phyloP scores from a whole-genome alignment of 495 filamentous ascomycete genomes.

The Trypethelium eluteriae region DNA sequence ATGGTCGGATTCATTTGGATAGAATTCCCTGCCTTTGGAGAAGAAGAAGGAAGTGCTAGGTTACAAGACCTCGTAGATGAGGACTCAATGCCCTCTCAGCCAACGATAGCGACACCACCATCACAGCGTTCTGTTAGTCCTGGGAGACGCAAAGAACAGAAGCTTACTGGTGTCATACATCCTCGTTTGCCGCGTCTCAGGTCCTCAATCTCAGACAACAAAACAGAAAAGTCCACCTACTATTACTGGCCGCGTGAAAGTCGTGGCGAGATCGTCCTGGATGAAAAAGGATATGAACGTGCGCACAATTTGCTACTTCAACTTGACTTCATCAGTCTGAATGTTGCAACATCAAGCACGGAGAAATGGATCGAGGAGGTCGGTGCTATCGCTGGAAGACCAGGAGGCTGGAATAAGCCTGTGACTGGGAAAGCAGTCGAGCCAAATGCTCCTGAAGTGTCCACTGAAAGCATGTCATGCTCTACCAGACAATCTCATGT shows the following conservation, averaged over 20 bases:
- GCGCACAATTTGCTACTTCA: conserved; percentile 73
- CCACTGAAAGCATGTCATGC: neutral
- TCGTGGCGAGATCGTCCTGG: conserved; percentile 62
- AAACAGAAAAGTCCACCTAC: conserved; percentile 44
- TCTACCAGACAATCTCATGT: neutral
- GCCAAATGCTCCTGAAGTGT: neutral
- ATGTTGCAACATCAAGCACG: conserved; percentile 62
- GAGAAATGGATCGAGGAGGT: conserved; percentile 63
- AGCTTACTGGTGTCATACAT: conserved; percentile 46
- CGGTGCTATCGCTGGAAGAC: conserved; percentile 43
- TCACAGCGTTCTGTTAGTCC: conserved; percentile 32
- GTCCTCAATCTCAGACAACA: conserved; percentile 21
- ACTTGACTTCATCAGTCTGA: conserved; percentile 69
- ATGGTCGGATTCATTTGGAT: conserved; percentile 94
- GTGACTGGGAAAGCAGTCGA: conserved; percentile 43
- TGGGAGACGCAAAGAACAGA: conserved; percentile 28
- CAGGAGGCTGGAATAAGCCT: conserved; percentile 47
- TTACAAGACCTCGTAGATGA: conserved; percentile 6
- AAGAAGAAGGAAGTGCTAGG: neutral
- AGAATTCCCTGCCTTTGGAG: conserved; percentile 47
- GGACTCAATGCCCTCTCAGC: neutral
- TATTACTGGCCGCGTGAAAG: conserved; percentile 63
- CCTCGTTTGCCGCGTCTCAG: conserved; percentile 51
- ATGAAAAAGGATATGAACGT: conserved; percentile 64
- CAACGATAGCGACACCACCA: conserved; percentile 14